Evolutionary conservation across 164 flowering plant species (phyloP), one percentile per base, ranked within the genome.

Genomic region (Vitis rotundifolia): DNA sequence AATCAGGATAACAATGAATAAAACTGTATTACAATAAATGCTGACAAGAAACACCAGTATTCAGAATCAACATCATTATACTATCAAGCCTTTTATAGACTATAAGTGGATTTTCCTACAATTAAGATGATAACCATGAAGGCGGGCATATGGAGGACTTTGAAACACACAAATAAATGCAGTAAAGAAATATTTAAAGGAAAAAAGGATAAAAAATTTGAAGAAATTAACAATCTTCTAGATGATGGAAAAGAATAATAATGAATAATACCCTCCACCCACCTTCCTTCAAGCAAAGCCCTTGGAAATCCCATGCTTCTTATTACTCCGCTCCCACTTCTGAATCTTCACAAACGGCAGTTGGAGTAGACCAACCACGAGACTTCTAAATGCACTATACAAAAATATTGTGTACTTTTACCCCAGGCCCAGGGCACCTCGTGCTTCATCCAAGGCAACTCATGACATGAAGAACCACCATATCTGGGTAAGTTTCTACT

Each of bases 341-440:
- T 59, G 11, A 59, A 59, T 37, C 44, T 37, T 37, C 44, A 3
- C 44, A 58, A 16, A 56, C 4, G 22, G 4, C 47, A 5, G 58
- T 11, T 1, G 61, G 15, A 12, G 49, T 31, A 8, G 12, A 37
- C 60, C 37, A 67, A 55, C 49, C 47, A 5, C 1, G 5, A 11
- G 12, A 10, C 26, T 12, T 63, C 53, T 16, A 47, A 19, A 26
- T 73, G 19, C 61, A 68, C 76, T 56, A 57, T 73, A 73, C 76
- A 73, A 73, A 58, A 16, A 14, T 18, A 57, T 15, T 50, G 61
- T 47, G 52, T 8, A 44, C 61, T 22, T 13, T 19, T 3, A 13
- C 10, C 50, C 9, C 7, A 3, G 12, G 59, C 63, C 26, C 26
- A 1, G 10, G 60, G 31, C 68, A 51, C 61, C 29, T 26, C 28